Conservation (phyloP, 176 grass and related monocot genomes). For the Bonia amplexicaulis region DNA sequence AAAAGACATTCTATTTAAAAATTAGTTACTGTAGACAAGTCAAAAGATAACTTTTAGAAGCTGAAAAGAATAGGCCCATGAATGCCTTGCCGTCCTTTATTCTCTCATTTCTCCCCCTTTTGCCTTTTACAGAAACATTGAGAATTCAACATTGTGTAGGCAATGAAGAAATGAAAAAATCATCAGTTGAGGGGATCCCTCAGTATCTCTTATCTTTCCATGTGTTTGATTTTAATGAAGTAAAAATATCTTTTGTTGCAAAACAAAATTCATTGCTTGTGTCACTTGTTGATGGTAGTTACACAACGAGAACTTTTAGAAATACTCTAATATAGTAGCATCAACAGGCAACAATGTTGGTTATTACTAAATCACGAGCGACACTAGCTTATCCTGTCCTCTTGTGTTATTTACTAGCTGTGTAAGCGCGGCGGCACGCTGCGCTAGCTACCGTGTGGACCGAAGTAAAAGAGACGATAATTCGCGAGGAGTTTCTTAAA, state of each 20-base stretch:
- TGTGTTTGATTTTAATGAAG: neutral
- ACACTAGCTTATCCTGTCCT: neutral
- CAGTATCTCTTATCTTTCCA: neutral
- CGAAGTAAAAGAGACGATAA: too few species aligned
- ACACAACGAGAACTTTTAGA: neutral
- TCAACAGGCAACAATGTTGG: neutral
- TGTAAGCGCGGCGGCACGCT: too few species aligned
- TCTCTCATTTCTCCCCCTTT: conserved; percentile 13
- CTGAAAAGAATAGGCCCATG: too few species aligned
- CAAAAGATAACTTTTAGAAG: too few species aligned
- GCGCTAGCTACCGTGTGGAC: too few species aligned
- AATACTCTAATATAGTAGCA: neutral
- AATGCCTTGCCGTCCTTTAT: conserved; percentile 12
- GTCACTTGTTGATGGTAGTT: conserved; percentile 6
- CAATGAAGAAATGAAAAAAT: conserved; percentile 21
- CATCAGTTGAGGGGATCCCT: neutral
- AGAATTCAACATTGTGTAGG: conserved; percentile 25
- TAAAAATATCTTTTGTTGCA: neutral
- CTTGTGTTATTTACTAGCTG: conserved; percentile 13
- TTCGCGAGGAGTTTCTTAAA: too few species aligned
- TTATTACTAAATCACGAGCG: conserved; percentile 1
- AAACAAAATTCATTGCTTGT: neutral
- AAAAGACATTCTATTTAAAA: too few species aligned
- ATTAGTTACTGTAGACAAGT: too few species aligned
- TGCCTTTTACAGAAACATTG: conserved; percentile 2